These are phyloP conservation scores for Leucocoprinus leucothites DNA, from an alignment of 768 basidiomycete species.

Conservation along the genomic window DNA sequence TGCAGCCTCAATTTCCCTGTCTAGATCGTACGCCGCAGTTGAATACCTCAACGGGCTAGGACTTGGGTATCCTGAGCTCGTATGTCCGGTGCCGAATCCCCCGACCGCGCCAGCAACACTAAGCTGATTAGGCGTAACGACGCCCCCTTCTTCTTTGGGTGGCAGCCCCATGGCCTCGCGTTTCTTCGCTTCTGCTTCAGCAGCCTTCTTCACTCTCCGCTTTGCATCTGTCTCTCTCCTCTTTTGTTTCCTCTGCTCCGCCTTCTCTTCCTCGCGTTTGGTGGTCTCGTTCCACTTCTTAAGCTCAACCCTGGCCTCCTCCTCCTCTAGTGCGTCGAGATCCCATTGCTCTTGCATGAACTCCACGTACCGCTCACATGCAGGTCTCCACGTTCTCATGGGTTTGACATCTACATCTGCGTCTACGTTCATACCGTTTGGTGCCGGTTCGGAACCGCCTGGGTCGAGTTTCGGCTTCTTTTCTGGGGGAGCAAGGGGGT, in stretches of 20 bases:
- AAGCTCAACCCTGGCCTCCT: slow-evolving; percentile 51
- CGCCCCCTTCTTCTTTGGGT: not conserved
- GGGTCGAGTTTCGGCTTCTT: slow-evolving; percentile 3
- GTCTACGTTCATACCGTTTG: slow-evolving; percentile 6
- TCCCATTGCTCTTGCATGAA: slow-evolving; percentile 82
- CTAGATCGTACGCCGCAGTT: slow-evolving; percentile 27
- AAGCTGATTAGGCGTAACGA: not conserved
- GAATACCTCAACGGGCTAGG: slow-evolving; percentile 43
- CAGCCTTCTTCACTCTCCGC: slow-evolving; percentile 17
- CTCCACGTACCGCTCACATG: slow-evolving; percentile 81
- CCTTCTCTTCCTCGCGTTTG: slow-evolving; percentile 47
- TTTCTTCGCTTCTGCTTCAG: slow-evolving; percentile 3
- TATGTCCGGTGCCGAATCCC: not conserved
- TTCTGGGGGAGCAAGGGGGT: not conserved
- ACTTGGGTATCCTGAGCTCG: slow-evolving; percentile 28
- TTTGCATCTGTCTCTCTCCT: slow-evolving; percentile 40
- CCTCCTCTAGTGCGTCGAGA: slow-evolving; percentile 76
- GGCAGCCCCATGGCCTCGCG: slow-evolving; percentile 3
- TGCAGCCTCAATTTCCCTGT: slow-evolving; percentile 11
- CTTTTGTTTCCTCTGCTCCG: slow-evolving; percentile 44
- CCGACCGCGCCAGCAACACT: not conserved
- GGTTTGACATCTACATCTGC: slow-evolving; percentile 9
- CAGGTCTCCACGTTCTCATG: slow-evolving; percentile 68
- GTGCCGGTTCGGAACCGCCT: not conserved
- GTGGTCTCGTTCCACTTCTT: slow-evolving; percentile 34